Conservation (phyloP, 306 rosid species). For the Casuarina glauca region DNA sequence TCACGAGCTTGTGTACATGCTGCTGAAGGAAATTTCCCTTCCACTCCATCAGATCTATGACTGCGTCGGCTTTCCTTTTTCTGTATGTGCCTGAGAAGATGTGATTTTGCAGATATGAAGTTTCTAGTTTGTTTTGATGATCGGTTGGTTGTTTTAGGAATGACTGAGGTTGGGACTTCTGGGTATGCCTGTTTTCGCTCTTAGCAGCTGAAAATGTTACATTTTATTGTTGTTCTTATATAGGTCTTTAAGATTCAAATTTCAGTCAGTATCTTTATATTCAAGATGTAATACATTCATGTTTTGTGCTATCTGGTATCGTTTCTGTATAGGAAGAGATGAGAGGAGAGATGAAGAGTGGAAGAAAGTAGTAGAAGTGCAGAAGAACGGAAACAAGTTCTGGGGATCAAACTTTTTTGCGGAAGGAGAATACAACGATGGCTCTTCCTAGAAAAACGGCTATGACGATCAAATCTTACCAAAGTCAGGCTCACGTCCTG, state of each 20-base stretch:
- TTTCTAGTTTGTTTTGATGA: neutral
- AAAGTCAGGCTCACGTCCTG: constrained; percentile 49
- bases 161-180: neutral
- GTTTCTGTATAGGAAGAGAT: neutral
- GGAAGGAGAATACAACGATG: constrained; percentile 27
- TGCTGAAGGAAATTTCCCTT: neutral
- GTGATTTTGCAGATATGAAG: neutral
- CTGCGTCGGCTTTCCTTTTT: neutral
- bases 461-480: constrained; percentile 52
- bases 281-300: neutral
- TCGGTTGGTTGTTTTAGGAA: neutral
- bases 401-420: constrained; percentile 11
- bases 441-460: constrained; percentile 34
- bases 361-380: constrained; percentile 23
- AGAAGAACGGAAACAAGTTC: constrained; percentile 19
- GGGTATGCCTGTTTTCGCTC: neutral
- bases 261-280: neutral
- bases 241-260: neutral
- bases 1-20: neutral
- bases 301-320: neutral
- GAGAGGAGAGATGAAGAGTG: constrained; percentile 20
- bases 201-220: too few species aligned
- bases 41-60: neutral
- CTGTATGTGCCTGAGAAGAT: neutral
- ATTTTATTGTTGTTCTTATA: too few species aligned